These are phyloP conservation scores for Eleusine indica DNA, from an alignment of 176 grass and related monocot species.

Conservation along the genomic window DNA sequence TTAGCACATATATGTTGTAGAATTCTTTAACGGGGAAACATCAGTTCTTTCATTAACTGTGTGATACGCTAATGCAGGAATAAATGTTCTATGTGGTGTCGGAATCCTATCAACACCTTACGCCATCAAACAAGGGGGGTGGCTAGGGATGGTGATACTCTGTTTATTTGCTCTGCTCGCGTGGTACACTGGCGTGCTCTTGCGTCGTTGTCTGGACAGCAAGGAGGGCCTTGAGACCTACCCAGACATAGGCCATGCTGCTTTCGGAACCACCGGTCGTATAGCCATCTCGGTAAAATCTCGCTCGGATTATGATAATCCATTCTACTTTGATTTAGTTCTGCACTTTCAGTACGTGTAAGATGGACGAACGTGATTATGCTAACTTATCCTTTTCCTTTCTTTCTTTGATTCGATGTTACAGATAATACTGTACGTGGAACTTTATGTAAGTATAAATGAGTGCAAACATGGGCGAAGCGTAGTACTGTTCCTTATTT, in stretches of 20 bases:
- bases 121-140: constrained; percentile 79
- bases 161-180: constrained; percentile 61
- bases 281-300: constrained; percentile 73
- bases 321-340: background rate
- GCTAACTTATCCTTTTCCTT: constrained; percentile 28
- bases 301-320: background rate
- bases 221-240: constrained; percentile 77
- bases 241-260: constrained; percentile 90
- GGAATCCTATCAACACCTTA: constrained; percentile 93
- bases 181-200: constrained; percentile 84
- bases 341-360: constrained; percentile 19
- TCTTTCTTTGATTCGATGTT: constrained; percentile 32
- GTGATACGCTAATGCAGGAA: constrained; percentile 46
- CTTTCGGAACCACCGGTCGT: constrained; percentile 79
- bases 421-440: constrained; percentile 89
- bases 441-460: constrained; percentile 87
- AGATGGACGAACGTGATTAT: background rate
- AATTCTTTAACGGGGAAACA: background rate
- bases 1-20: background rate
- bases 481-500: background rate
- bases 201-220: constrained; percentile 84
- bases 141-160: constrained; percentile 74
- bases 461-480: background rate
- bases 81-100: constrained; percentile 92
- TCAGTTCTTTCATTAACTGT: background rate